Percentiles rank a stretch among this genome's conserved stretches.
phyloP scores from a whole-genome alignment of 768 basidiomycete species.

The Lentinus brumalis region DNA sequence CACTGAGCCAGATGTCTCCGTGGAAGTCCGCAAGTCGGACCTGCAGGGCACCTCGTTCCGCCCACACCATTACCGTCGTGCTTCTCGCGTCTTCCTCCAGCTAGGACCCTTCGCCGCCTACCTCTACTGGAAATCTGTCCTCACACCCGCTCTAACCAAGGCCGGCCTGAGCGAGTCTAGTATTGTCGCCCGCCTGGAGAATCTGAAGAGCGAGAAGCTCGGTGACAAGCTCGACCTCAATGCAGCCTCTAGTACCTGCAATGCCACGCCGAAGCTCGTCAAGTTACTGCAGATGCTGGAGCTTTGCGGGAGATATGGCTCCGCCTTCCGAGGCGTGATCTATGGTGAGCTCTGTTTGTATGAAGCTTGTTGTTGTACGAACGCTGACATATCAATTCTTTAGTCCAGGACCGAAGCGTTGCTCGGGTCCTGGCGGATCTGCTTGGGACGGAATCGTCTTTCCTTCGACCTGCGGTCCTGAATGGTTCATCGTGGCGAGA shows the following conservation, averaged over 20 bases:
- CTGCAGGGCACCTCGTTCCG: conserved; percentile 38
- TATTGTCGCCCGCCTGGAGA: conserved; percentile 18
- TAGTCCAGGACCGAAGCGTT: conserved; percentile 56
- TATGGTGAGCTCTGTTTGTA: conserved; percentile 48
- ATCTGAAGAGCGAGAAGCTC: conserved; percentile 49
- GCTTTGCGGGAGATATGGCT: conserved; percentile 52
- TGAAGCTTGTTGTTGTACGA: background rate
- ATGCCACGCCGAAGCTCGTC: conserved; percentile 69
- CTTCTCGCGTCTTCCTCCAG: conserved; percentile 49
- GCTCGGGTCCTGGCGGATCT: conserved; percentile 50
- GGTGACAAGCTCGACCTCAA: conserved; percentile 68
- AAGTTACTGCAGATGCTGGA: conserved; percentile 61
- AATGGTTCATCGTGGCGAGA: background rate
- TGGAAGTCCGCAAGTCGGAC: conserved; percentile 50
- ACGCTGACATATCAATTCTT: background rate
- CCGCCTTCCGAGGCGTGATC: conserved; percentile 64
- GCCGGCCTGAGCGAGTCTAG: conserved; percentile 33
- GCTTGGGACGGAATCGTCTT: conserved; percentile 3
- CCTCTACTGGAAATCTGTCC: conserved; percentile 63
- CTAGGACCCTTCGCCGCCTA: conserved; percentile 72
- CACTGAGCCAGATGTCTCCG: conserved; percentile 45
- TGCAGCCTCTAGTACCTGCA: conserved; percentile 56
- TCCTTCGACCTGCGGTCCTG: conserved; percentile 7
- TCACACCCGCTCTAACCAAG: conserved; percentile 34
- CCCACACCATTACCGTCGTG: conserved; percentile 48